Conservation (phyloP, 2,329 filamentous ascomycete genomes). For the Colletotrichum liriopes region DNA sequence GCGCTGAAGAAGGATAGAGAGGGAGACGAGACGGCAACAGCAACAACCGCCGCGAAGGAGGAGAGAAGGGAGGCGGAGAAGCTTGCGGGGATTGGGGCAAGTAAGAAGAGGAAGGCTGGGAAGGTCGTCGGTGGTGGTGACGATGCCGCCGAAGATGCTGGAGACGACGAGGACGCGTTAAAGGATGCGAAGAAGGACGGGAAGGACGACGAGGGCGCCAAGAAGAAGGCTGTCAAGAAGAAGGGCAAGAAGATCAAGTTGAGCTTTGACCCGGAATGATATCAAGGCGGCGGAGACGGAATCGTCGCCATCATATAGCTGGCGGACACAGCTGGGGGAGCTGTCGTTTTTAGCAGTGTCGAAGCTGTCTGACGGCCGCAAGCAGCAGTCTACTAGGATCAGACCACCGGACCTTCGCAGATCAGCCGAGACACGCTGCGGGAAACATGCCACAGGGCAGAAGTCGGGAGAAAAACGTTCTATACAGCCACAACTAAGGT, state of each 20-base stretch:
- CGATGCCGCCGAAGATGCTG: slow-evolving; percentile 16
- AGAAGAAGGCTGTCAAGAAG: slow-evolving; percentile 53
- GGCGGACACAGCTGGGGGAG: not conserved
- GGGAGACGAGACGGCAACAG: slow-evolving; percentile 41
- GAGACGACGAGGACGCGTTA: not conserved
- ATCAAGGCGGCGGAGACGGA: not conserved
- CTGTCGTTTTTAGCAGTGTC: not conserved
- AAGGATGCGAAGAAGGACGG: slow-evolving; percentile 65
- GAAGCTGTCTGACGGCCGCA: not conserved
- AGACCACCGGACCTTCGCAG: slow-evolving; percentile 3
- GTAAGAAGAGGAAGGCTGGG: slow-evolving; percentile 70
- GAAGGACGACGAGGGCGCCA: slow-evolving; percentile 58
- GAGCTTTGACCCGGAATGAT: slow-evolving; percentile 64
- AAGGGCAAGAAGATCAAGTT: slow-evolving; percentile 77
- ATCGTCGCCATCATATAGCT: slow-evolving; percentile 5
- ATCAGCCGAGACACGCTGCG: slow-evolving; percentile 8
- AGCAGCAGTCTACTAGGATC: slow-evolving; percentile 2
- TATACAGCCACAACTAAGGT: slow-evolving; percentile 49
- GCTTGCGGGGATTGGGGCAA: slow-evolving; percentile 59
- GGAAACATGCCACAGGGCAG: not conserved
- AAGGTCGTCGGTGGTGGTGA: slow-evolving; percentile 58
- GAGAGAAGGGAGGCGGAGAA: slow-evolving; percentile 53
- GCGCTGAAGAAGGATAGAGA: slow-evolving; percentile 47
- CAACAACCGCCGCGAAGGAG: slow-evolving; percentile 33
- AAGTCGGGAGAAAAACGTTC: slow-evolving; percentile 44